phyloP scores from a whole-genome alignment of 257 asterid species.

The Solanum etuberosum region DNA sequence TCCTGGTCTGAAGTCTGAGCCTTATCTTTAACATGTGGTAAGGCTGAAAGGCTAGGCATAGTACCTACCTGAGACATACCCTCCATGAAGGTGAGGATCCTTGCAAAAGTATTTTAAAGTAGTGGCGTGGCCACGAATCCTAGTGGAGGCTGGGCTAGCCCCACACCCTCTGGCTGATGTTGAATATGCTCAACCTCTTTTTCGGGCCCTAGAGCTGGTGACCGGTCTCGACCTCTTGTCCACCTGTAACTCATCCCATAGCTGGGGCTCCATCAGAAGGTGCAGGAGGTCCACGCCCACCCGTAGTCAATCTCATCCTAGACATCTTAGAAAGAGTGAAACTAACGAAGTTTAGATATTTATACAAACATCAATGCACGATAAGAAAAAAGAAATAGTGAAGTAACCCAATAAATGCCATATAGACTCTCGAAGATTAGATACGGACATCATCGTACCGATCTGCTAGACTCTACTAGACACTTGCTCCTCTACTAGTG shows the following conservation, averaged over 20 bases:
- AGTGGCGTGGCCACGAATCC: too few relatives aligned
- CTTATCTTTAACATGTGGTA: too few relatives aligned
- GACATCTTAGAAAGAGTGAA: not conserved
- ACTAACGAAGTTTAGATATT: not conserved
- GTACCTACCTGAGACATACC: too few relatives aligned
- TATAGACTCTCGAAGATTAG: not conserved
- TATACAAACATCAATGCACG: not conserved
- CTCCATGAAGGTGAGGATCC: too few relatives aligned
- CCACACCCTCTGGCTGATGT: too few relatives aligned
- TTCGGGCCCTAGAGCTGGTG: too few relatives aligned
- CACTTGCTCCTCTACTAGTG: not conserved
- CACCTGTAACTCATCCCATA: not conserved
- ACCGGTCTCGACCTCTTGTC: not conserved
- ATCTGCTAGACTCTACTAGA: not conserved
- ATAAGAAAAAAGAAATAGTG: too few relatives aligned
- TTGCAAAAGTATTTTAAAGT: too few relatives aligned
- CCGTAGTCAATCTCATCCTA: not conserved
- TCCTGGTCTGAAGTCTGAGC: rapidly evolving
- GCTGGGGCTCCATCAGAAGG: not conserved
- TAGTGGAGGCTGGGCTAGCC: too few relatives aligned
- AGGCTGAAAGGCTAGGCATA: too few relatives aligned
- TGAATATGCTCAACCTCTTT: too few relatives aligned
- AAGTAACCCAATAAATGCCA: not conserved
- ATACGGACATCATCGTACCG: too few relatives aligned
- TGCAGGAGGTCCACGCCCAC: not conserved